Percentiles rank a stretch among this genome's conserved stretches.
Evolutionary conservation across 1,284 basidiomycete genomes (phyloP).

Genomic region (Papiliotrema nemorosa): DNA sequence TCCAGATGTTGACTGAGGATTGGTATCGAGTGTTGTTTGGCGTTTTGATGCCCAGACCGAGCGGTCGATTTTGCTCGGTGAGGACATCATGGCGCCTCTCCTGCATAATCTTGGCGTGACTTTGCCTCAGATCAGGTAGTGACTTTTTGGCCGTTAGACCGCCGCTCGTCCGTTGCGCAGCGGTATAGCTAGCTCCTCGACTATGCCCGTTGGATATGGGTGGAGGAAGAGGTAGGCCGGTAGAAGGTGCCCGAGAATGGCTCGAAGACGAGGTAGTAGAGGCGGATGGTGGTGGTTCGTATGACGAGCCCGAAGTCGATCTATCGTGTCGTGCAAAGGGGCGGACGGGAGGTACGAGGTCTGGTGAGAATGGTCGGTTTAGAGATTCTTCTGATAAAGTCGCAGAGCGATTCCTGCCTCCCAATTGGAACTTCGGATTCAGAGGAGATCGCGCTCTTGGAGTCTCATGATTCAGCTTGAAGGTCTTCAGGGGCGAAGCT

Average conservation of each 20-base stretch:
- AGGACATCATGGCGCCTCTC: slow-evolving; percentile 33
- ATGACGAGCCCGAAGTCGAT: slow-evolving; percentile 21
- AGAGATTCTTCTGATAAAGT: slow-evolving; percentile 30
- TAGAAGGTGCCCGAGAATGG: slow-evolving; percentile 27
- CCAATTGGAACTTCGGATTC: not conserved
- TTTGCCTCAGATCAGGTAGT: slow-evolving; percentile 74
- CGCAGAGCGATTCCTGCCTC: slow-evolving; percentile 17
- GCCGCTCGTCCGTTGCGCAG: slow-evolving; percentile 40
- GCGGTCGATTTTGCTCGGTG: slow-evolving; percentile 21
- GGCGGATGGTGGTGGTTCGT: slow-evolving; percentile 29
- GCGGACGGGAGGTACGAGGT: slow-evolving; percentile 1
- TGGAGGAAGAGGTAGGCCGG: slow-evolving; percentile 13
- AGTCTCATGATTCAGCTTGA: no score
- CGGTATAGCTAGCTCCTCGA: slow-evolving; percentile 44
- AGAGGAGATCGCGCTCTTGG: no score
- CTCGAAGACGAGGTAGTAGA: slow-evolving; percentile 32
- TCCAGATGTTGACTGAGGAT: no score
- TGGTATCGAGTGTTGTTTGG: slow-evolving; percentile 14
- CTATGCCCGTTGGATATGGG: slow-evolving; percentile 22
- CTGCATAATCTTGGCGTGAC: slow-evolving; percentile 52
- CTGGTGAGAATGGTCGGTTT: slow-evolving; percentile 12
- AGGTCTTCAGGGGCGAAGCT: no score
- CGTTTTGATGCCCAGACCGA: slow-evolving; percentile 31
- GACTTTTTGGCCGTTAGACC: slow-evolving; percentile 70
- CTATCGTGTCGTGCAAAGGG: slow-evolving; percentile 14